Evolutionary conservation across 371 early-diverging fungal species (phyloP).

Genomic region (Syncephalis plumigaleata): DNA sequence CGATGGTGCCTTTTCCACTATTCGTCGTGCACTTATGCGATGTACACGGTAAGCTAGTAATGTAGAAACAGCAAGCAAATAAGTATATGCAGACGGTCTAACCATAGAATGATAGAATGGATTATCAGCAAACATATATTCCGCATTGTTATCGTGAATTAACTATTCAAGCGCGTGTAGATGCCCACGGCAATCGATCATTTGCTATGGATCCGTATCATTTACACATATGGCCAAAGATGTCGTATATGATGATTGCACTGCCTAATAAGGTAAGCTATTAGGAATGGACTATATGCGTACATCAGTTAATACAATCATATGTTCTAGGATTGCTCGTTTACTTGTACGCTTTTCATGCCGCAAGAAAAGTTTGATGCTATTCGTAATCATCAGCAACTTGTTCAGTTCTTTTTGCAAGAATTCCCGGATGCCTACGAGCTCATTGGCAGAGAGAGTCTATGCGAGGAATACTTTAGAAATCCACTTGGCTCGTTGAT

Average conservation of each 20-base stretch:
- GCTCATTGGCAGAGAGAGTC: constrained; percentile 51
- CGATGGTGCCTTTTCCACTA: constrained; percentile 85
- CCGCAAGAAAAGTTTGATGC: constrained; percentile 71
- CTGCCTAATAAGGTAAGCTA: constrained; percentile 66
- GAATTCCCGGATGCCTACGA: constrained; percentile 71
- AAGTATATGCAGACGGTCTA: background rate
- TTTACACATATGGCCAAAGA: constrained; percentile 94
- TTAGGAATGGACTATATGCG: background rate
- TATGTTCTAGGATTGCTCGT: constrained; percentile 66
- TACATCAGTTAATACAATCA: background rate
- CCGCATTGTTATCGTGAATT: constrained; percentile 85
- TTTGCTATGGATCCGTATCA: constrained; percentile 79
- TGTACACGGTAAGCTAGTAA: constrained; percentile 23
- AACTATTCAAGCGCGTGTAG: constrained; percentile 41
- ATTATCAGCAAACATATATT: constrained; percentile 76
- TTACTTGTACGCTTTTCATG: constrained; percentile 94
- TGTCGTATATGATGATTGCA: constrained; percentile 91
- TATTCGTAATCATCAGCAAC: constrained; percentile 43
- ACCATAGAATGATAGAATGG: constrained; percentile 27
- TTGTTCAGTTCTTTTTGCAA: constrained; percentile 52
- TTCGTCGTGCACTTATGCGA: constrained; percentile 61
- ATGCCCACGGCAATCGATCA: constrained; percentile 25
- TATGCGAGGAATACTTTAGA: constrained; percentile 54
- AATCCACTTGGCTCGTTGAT: constrained; percentile 78
- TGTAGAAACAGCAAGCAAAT: background rate